A percentile compares a stretch with the other conserved stretches of the same genome.
Evolutionary conservation across 2,329 filamentous ascomycete species (phyloP).

Genomic region (Neocucurbitaria cava): DNA sequence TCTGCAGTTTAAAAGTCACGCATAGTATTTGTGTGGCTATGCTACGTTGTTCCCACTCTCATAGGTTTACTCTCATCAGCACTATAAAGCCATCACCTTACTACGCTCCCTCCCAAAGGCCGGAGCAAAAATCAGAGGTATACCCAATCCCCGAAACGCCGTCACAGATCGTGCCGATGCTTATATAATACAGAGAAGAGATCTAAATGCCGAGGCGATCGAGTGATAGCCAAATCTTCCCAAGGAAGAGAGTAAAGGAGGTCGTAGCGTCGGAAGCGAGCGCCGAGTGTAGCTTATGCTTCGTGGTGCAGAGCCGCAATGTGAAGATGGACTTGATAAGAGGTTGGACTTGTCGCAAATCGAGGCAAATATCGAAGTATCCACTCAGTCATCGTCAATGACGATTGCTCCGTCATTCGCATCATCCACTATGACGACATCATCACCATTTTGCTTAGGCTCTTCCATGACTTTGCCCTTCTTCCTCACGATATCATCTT

Average conservation of each 20-base stretch:
- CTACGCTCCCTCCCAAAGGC: neutral
- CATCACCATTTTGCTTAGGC: conserved; percentile 31
- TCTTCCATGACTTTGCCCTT: conserved; percentile 50
- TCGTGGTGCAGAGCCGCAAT: neutral
- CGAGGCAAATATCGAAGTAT: neutral
- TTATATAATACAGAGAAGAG: conserved; percentile 18
- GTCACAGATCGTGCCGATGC: conserved; percentile 10
- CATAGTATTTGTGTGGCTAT: neutral
- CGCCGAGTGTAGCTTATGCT: neutral
- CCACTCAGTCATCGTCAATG: conserved; percentile 41
- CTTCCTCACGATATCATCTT: conserved; percentile 47
- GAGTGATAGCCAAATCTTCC: neutral
- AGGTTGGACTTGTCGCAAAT: neutral
- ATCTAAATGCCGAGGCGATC: conserved; percentile 8
- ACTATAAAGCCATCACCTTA: neutral
- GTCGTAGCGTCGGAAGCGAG: neutral
- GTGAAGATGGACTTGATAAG: neutral
- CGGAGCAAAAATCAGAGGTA: conserved; percentile 15
- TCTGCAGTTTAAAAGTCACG: conserved; percentile 62
- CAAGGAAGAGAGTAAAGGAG: neutral
- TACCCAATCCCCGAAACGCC: conserved; percentile 23
- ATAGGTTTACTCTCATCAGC: neutral
- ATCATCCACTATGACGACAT: conserved; percentile 46
- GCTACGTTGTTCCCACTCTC: neutral
- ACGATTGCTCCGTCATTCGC: conserved; percentile 45